These are phyloP conservation scores for Linanthus parryae DNA, from an alignment of 148 eudicot genomes.

Conservation along the genomic window DNA sequence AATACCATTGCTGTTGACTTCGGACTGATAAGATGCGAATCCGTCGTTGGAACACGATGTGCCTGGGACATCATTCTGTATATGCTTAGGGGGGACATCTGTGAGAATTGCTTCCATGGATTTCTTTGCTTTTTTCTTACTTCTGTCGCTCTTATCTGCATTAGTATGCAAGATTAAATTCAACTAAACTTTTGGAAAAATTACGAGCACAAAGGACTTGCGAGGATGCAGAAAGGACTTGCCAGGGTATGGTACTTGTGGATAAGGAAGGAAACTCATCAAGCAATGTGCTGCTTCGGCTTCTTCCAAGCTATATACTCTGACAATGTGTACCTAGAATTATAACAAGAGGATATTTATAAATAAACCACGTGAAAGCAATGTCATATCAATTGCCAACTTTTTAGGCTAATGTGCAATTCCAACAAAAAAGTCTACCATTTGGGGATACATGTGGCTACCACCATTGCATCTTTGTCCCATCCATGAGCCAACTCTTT, in stretches of 20 bases:
- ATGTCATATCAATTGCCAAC: no score
- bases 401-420: no score
- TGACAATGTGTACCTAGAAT: conserved; percentile 40
- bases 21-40: conserved; percentile 11
- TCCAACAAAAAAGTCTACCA: no score
- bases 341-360: no score
- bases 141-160: conserved; percentile 20
- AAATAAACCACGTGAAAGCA: no score
- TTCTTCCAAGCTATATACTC: conserved; percentile 39
- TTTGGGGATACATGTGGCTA: no score
- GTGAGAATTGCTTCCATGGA: no score
- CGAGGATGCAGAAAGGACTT: conserved; percentile 1
- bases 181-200: neutral
- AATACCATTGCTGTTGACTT: conserved; percentile 12
- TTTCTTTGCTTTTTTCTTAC: conserved; percentile 21
- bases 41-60: conserved; percentile 8
- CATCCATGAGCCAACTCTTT: no score
- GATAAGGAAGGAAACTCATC: conserved; percentile 22
- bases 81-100: conserved; percentile 9
- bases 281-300: conserved; percentile 41
- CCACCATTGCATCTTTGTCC: no score
- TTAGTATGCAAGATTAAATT: neutral
- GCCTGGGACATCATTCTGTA: neutral
- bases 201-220: conserved; percentile 4
- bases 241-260: conserved; percentile 17